A percentile compares a stretch with the other conserved stretches of the same genome.
phyloP scores from a whole-genome alignment of 1,284 basidiomycete genomes.

The Amylostereum areolatum region DNA sequence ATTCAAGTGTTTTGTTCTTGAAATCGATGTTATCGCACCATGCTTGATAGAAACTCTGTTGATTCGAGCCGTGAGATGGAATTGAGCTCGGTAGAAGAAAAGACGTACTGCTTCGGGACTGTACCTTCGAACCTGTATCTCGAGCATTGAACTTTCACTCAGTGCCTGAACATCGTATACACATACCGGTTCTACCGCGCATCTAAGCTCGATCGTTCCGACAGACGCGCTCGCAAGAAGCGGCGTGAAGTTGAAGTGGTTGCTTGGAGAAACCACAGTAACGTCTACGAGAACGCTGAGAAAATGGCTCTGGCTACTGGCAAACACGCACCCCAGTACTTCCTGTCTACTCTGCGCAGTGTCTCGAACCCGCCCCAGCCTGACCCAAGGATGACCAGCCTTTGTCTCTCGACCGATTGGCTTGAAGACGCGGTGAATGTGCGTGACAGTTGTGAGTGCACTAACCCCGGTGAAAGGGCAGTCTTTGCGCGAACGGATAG shows the following conservation, averaged over 20 bases:
- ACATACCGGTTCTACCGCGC: conserved; percentile 77
- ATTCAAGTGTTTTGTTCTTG: conserved; percentile 50
- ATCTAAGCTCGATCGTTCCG: conserved; percentile 78
- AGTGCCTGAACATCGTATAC: conserved; percentile 22
- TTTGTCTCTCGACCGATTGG: conserved; percentile 52
- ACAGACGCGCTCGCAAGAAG: conserved; percentile 73
- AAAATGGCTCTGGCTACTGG: conserved; percentile 4
- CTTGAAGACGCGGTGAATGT: too few relatives aligned
- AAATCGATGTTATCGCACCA: conserved; percentile 78
- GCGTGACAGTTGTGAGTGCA: too few relatives aligned
- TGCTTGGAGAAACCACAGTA: conserved; percentile 66
- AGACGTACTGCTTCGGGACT: conserved; percentile 47
- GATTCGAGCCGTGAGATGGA: not conserved
- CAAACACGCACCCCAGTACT: conserved; percentile 55
- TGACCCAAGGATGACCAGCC: conserved; percentile 76
- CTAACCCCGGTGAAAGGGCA: too few relatives aligned
- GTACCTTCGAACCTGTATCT: conserved; percentile 49
- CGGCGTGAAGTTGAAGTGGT: conserved; percentile 83
- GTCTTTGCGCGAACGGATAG: too few relatives aligned
- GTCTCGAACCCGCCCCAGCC: conserved; percentile 85
- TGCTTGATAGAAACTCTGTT: conserved; percentile 58
- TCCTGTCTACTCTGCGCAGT: conserved; percentile 59
- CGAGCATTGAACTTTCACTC: too few relatives aligned
- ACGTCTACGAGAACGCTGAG: conserved; percentile 45
- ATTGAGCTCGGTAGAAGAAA: not conserved